A percentile compares a stretch with the other conserved stretches of the same genome.
phyloP scores from a whole-genome alignment of 2,329 filamentous ascomycete species.

The Aureobasidium sp. region DNA sequence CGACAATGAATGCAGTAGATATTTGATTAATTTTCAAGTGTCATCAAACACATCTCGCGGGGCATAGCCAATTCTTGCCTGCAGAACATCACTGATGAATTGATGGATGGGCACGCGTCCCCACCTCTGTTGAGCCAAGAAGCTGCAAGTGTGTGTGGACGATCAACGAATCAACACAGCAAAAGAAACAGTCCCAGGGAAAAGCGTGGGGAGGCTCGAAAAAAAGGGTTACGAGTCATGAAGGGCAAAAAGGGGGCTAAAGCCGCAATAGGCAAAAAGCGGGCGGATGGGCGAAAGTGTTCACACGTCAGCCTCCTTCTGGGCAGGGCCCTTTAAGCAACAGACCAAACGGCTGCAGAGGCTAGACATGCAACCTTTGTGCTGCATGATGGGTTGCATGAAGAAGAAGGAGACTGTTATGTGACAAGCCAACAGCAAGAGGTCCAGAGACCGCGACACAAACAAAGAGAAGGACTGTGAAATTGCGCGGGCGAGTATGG shows the following conservation, averaged over 20 bases:
- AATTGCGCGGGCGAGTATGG: not conserved
- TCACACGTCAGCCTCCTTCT: slow-evolving; percentile 11
- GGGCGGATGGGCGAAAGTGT: slow-evolving; percentile 5
- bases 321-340: not conserved
- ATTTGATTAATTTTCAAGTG: not conserved
- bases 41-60: not conserved
- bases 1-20: not conserved
- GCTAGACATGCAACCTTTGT: not conserved
- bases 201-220: not conserved
- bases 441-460: too few species aligned
- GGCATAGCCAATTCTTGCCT: not conserved
- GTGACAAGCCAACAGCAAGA: too few species aligned
- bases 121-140: not conserved
- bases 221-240: not conserved
- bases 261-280: slow-evolving; percentile 1
- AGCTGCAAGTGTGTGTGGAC: not conserved
- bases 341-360: not conserved
- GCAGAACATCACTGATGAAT: not conserved
- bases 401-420: not conserved
- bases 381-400: not conserved
- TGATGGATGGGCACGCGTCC: not conserved
- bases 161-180: not conserved
- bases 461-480: not conserved
- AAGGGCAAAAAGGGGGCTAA: not conserved
- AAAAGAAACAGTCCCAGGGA: not conserved